Evolutionary conservation across 352 stramenopile species (phyloP).

Genomic region (Peronospora farinosa): DNA sequence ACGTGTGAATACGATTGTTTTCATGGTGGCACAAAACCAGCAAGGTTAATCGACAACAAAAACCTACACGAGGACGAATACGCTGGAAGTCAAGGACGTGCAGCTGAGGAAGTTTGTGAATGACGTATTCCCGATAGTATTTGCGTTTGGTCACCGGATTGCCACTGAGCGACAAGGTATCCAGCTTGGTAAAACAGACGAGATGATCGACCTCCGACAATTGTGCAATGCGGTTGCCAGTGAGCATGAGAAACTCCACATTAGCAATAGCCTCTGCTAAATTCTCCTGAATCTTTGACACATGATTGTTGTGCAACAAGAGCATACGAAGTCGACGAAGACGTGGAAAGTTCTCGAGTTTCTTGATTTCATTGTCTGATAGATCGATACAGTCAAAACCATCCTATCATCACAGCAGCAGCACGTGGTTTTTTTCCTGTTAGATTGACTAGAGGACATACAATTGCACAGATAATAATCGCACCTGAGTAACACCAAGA

Average conservation of each 20-base stretch:
- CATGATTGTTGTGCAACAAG: constrained; percentile 90
- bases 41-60: not conserved
- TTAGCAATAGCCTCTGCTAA: constrained; percentile 74
- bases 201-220: constrained; percentile 84
- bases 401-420: constrained; percentile 42
- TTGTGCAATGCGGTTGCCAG: constrained; percentile 80
- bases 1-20: not conserved
- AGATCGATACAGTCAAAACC: constrained; percentile 92
- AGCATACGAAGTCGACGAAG: constrained; percentile 87
- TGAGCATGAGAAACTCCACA: constrained; percentile 87
- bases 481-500: constrained; percentile 86
- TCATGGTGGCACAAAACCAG: not conserved
- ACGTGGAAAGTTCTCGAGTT: constrained; percentile 90
- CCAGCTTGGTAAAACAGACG: constrained; percentile 70
- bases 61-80: constrained; percentile 65
- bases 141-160: constrained; percentile 88
- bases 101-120: constrained; percentile 85
- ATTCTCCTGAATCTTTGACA: constrained; percentile 78
- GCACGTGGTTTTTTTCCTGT: too few relatives aligned
- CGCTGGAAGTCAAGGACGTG: constrained; percentile 84
- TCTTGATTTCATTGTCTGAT: constrained; percentile 93
- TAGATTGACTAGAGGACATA: not conserved
- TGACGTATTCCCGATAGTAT: constrained; percentile 91
- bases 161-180: constrained; percentile 74
- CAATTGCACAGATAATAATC: not conserved